These are phyloP conservation scores for Abortiporus biennis DNA, from an alignment of 1,284 basidiomycete genomes.

Conservation along the genomic window DNA sequence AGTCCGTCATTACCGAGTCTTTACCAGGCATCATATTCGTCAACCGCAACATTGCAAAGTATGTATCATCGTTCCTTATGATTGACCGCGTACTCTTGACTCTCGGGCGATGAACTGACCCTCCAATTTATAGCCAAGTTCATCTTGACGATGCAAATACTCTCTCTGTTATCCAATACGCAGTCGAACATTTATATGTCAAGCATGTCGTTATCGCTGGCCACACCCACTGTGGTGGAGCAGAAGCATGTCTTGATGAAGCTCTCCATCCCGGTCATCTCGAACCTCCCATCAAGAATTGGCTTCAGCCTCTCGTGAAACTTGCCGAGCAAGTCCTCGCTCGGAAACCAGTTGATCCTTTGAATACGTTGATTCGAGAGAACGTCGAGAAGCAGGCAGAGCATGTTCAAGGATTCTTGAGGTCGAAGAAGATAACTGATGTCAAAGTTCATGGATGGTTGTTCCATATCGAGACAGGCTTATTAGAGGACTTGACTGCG, in stretches of 20 bases:
- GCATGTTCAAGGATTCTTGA: slow-evolving; percentile 60
- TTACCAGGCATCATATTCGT: slow-evolving; percentile 46
- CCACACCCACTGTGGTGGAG: slow-evolving; percentile 31
- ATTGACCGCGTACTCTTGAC: too few relatives aligned
- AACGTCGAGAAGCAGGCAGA: slow-evolving; percentile 70
- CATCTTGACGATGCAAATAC: neutral
- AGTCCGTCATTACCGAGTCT: slow-evolving; percentile 28
- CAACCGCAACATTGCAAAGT: slow-evolving; percentile 40
- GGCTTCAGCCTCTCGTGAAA: slow-evolving; percentile 62
- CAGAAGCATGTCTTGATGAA: neutral
- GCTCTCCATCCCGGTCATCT: slow-evolving; percentile 28
- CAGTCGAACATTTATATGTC: slow-evolving; percentile 19
- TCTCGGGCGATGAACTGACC: too few relatives aligned
- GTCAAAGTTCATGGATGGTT: slow-evolving; percentile 80
- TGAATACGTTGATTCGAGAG: slow-evolving; percentile 67
- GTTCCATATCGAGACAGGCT: slow-evolving; percentile 65
- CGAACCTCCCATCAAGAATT: slow-evolving; percentile 52
- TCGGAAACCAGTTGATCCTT: slow-evolving; percentile 30
- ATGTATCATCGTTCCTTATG: slow-evolving; percentile 3
- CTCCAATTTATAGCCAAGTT: too few relatives aligned
- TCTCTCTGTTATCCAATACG: neutral
- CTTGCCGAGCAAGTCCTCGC: slow-evolving; percentile 32
- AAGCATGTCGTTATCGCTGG: slow-evolving; percentile 31
- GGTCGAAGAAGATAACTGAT: slow-evolving; percentile 44
- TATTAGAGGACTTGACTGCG: slow-evolving; percentile 65